A percentile compares a stretch with the other conserved stretches of the same genome.
Conservation (phyloP, 768 basidiomycete genomes). For the Termitomyces sp. region DNA sequence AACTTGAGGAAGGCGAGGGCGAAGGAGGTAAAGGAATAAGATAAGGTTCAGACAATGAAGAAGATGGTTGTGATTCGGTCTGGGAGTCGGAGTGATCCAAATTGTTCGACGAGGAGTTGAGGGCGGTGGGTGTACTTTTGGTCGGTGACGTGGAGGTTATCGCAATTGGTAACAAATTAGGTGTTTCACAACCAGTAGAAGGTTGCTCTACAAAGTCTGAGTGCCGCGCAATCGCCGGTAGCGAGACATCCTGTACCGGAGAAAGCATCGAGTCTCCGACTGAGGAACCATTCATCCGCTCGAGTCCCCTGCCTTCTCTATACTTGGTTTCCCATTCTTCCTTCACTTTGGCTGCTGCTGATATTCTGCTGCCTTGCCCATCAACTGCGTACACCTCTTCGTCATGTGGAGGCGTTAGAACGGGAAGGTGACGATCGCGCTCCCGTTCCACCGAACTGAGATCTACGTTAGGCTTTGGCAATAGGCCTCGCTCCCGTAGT, state of each 20-base stretch:
- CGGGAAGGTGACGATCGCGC: slow-evolving; percentile 30
- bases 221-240: slow-evolving; percentile 7
- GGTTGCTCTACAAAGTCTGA: not conserved
- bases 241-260: slow-evolving; percentile 1
- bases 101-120: not conserved
- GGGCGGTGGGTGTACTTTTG: not conserved
- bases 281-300: slow-evolving; percentile 28
- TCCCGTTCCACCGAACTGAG: slow-evolving; percentile 36
- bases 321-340: slow-evolving; percentile 47
- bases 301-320: slow-evolving; percentile 15
- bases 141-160: not conserved
- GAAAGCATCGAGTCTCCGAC: slow-evolving; percentile 20
- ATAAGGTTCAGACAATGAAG: slow-evolving; percentile 3
- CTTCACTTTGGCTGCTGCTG: slow-evolving; percentile 51
- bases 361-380: slow-evolving; percentile 17
- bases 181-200: not conserved
- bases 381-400: slow-evolving; percentile 10
- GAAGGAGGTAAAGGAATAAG: slow-evolving; percentile 15
- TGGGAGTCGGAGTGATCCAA: not conserved
- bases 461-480: slow-evolving; percentile 40
- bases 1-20: slow-evolving; percentile 2
- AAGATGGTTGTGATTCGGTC: not conserved
- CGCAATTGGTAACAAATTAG: not conserved
- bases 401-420: slow-evolving; percentile 18
- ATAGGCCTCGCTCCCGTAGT: slow-evolving; percentile 54